Base-by-base conservation (phyloP, 352 stramenopile genomes). In the Phytophthora hybrid region DNA sequence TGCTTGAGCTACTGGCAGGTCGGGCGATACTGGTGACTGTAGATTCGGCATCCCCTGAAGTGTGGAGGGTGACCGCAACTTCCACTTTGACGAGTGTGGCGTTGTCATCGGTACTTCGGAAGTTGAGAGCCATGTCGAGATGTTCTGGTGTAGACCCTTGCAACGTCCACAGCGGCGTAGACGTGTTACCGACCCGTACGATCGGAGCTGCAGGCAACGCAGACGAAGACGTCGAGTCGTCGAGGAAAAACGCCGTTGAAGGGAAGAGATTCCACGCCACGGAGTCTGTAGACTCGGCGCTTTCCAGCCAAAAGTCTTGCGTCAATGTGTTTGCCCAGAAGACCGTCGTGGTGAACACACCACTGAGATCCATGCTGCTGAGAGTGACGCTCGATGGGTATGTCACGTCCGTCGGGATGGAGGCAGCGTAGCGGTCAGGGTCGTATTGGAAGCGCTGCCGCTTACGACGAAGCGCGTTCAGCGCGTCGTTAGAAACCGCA, bases 251-350 rank as follows among this genome's bases (percentile, higher is more conserved):
- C 5, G 73, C 44, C 0, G 63, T 70, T 0, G 26, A 59, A 1
- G 82, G 84, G 49, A 84, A 85, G 39, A 85, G 41, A 41, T 81
- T 81, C 82, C 82, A 91, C 13, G 59, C 69, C 16, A 89, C 53
- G 7, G 59, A 57, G n/a, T 86, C 71, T 18, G 74, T 69, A 0
- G 78, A 88, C 59, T 88, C 80, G 32, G 87, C 73, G 58, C 79
- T 82, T 61, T 89, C 80, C 47, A 91, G 46, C 82, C 82, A 89
- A 51, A 91, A 89, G 1, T 73, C 66, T 29, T 73, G 71, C 10
- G 53, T 68, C 19, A 88, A 31, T 7, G 68, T 62, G 72, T 89
- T 90, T 6, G 62, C 65, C 81, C 79, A 89, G 56, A 78, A 82
- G 10, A 91, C 73, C 41, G 74, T 77, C 9, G 83, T 82, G 63